Conservation (phyloP, 1,139 yeast genomes). For the Geotrichum europaeum region DNA sequence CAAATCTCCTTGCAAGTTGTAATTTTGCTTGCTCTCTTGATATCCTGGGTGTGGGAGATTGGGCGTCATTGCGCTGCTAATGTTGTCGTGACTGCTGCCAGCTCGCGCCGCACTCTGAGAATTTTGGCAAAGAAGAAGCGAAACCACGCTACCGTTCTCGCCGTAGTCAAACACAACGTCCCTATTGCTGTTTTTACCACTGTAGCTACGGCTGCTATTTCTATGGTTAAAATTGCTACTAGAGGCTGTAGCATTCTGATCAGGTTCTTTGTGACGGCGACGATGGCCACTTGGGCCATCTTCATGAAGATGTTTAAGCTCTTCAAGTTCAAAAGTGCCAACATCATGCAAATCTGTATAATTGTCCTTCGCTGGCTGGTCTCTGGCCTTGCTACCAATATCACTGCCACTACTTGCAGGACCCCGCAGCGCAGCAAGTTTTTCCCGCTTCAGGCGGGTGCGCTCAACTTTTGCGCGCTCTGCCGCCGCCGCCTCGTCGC, state of each 20-base stretch:
- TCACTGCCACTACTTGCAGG: not conserved
- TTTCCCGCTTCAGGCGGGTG: not conserved
- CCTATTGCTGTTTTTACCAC: not conserved
- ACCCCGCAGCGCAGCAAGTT: not conserved
- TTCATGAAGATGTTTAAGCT: not conserved
- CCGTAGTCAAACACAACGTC: not conserved
- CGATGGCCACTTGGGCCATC: not conserved
- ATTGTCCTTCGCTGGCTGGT: not conserved
- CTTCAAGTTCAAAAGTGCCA: not conserved
- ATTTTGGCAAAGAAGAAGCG: not conserved
- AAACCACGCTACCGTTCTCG: not conserved
- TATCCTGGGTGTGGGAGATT: not conserved
- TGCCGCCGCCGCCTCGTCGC: slow-evolving; percentile 29
- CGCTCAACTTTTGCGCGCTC: slow-evolving; percentile 18
- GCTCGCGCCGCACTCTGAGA: not conserved
- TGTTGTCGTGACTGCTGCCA: not conserved
- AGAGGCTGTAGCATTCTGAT: not conserved
- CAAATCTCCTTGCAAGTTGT: not conserved
- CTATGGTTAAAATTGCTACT: not conserved
- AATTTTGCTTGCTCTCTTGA: not conserved
- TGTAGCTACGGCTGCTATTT: not conserved
- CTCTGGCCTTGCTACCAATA: not conserved
- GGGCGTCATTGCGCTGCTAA: too few relatives aligned
- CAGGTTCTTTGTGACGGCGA: not conserved
- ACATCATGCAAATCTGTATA: not conserved